Evolutionary conservation across 1,284 basidiomycete species (phyloP), one percentile per base, ranked within the genome.

Genomic region (Tremellales sp.): DNA sequence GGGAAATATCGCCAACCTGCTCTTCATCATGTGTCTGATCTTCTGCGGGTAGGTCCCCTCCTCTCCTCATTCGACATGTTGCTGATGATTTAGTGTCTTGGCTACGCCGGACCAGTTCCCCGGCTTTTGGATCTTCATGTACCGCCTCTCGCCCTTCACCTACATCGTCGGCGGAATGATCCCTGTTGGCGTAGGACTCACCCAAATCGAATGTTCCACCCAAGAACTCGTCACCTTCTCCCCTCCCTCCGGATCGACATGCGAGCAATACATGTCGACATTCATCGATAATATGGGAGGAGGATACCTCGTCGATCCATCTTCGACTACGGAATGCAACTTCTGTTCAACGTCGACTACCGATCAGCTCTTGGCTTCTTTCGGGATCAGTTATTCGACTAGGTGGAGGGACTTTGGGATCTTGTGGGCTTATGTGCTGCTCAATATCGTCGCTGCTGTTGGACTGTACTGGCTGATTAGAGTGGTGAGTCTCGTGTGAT

Each of bases 91-190:
- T 70, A 79, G 82, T 49, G 64, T 70, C 45, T 60, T 73, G 15
- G 67, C 64, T n/a, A n/a, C 17, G 54, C 68, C 2, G 43, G 51
- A 29, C 23, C 51, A 13, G 33, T 79, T 87, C 5, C 82, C 81
- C 3, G 58, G 56, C 12, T 87, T 85, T 82, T 87, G 85, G 86
- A 74, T 75, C 57, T 88, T 85, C 84, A 85, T 87, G 82, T 86
- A 87, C 70, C 79, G 77, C 10, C 65, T 85, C 2, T 85, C 84
- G 2, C 86, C 86, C 0, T 87, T 82, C 70, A 85, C 83, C 7
- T 73, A 67, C 48, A 46, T 71, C 17, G 59, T 70, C 25, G 72
- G 74, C 48, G 66, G 67, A 3, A 62, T 74, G 46, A 53, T 73
- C 8, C 55, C 56, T 12, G 61, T 64, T 33, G 65, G 62, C 6